Conservation (phyloP, 495 filamentous ascomycete genomes). For the Aspergillus taichungensis region DNA sequence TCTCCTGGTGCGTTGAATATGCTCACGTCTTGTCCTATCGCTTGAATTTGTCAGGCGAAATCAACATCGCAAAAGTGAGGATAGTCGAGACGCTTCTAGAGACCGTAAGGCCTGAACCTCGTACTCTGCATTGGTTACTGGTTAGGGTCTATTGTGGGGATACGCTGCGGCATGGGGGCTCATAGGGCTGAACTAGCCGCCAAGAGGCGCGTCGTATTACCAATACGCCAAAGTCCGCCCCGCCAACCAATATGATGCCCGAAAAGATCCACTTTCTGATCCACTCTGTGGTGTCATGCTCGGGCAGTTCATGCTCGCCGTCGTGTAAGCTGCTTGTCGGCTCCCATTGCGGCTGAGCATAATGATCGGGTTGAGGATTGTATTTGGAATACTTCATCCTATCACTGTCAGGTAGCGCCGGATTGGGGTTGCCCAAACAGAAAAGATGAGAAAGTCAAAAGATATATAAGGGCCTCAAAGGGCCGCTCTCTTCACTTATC, state of each 20-base stretch:
- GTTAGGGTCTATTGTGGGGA: background rate
- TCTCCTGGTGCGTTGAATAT: background rate
- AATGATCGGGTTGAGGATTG: background rate
- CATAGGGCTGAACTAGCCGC: background rate
- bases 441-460: background rate
- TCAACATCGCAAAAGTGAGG: background rate
- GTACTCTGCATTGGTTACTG: too few relatives aligned
- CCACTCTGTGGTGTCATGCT: too few relatives aligned
- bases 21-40: background rate
- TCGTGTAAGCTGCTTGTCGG: too few relatives aligned
- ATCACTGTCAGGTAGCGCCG: background rate
- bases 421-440: background rate
- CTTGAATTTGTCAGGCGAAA: too few relatives aligned
- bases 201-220: slow-evolving; percentile 9
- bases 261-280: background rate
- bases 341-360: background rate
- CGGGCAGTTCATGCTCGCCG: too few relatives aligned
- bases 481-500: background rate
- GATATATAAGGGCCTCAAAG: slow-evolving; percentile 4
- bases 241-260: background rate
- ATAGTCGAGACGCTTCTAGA: background rate
- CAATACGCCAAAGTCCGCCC: slow-evolving; percentile 9
- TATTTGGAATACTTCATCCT: slow-evolving; percentile 4
- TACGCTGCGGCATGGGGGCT: background rate
- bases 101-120: background rate